Evolutionary conservation across 257 asterid genomes (phyloP), one percentile per base, ranked within the genome.

Genomic region (Solanum sitiens): DNA sequence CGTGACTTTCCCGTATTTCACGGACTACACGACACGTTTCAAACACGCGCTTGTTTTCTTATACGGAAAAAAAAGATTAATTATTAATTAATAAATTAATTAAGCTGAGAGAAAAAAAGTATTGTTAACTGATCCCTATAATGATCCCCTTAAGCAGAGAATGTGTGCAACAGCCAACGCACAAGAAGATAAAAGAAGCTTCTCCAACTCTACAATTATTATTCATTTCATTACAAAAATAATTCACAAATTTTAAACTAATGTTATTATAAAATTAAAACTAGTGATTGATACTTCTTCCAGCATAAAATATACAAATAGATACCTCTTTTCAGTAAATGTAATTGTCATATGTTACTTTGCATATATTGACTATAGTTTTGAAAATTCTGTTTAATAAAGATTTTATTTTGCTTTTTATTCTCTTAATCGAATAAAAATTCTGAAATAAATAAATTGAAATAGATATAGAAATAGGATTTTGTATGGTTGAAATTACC

Each of bases 111-210:
- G 20, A 50, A 50, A 86, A 91, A 91, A 93, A 86, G 84, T 84
- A 88, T 94, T 92, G 95, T 95, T 94, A 95, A 94, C 98, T 90
- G 97, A 94, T 94, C 98, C 98, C 98, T 89, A 94, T 91, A 93
- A 88, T 92, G 95, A 94, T 94, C 87, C 97, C 90, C 90, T 77
- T 83, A 53, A 87, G 56, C 87, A 92, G 89, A 89, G 97, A 94
- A 94, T 94, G 98, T 93, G 94, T 82, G 70, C 27, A 16, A 50
- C 70, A 30, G 44, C 45, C 70, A 50, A 16, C 35, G 21, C 18
- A 21, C 65, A 56, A 56, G n/a, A 56, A 56, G 65, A 56, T 80
- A 80, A 80, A 27, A 80, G 85, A 82, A 82, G 70, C 68, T 50
- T 82, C 86, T 47, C 39, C 45, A 47, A 27, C 70, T 80, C 44